Evolutionary conservation across 495 filamentous ascomycete species (phyloP).

Genomic region (Daldinia vernicosa): DNA sequence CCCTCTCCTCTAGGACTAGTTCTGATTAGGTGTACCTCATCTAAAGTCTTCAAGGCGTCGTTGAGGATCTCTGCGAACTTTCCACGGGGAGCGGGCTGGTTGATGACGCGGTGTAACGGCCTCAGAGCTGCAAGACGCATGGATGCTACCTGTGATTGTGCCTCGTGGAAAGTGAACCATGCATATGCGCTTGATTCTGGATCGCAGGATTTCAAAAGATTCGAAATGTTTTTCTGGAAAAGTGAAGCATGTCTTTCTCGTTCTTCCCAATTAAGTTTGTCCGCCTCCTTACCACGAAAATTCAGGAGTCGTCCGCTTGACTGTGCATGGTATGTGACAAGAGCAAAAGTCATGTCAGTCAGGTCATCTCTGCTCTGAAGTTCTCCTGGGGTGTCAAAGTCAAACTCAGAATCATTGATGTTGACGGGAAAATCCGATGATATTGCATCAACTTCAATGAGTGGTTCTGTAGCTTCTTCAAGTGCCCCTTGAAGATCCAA

Average conservation of each 20-base stretch:
- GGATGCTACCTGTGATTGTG: slow-evolving; percentile 19
- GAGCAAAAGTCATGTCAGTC: slow-evolving; percentile 27
- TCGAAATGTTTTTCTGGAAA: slow-evolving; percentile 16
- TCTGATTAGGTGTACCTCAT: slow-evolving; percentile 26
- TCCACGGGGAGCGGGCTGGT: neutral
- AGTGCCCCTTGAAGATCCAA: slow-evolving; percentile 30
- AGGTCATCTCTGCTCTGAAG: slow-evolving; percentile 5
- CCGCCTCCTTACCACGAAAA: neutral
- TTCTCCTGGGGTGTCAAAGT: slow-evolving; percentile 6
- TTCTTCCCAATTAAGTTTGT: slow-evolving; percentile 3
- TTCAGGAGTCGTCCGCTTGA: slow-evolving; percentile 17
- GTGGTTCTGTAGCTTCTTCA: slow-evolving; percentile 19
- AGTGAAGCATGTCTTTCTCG: slow-evolving; percentile 6
- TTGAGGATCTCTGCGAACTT: slow-evolving; percentile 2
- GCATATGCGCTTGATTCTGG: slow-evolving; percentile 29
- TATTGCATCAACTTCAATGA: slow-evolving; percentile 6
- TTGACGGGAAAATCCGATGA: slow-evolving; percentile 1
- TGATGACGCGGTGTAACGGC: slow-evolving; percentile 2
- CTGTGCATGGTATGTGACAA: slow-evolving; percentile 27
- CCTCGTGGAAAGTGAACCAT: slow-evolving; percentile 29
- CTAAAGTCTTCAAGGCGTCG: slow-evolving; percentile 10
- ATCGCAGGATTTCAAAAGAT: slow-evolving; percentile 30
- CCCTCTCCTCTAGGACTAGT: slow-evolving; percentile 26
- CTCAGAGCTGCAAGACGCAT: slow-evolving; percentile 20
- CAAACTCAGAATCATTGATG: slow-evolving; percentile 30